Evolutionary conservation across 768 basidiomycete genomes (phyloP).

Genomic region (Dioszegia crocea): DNA sequence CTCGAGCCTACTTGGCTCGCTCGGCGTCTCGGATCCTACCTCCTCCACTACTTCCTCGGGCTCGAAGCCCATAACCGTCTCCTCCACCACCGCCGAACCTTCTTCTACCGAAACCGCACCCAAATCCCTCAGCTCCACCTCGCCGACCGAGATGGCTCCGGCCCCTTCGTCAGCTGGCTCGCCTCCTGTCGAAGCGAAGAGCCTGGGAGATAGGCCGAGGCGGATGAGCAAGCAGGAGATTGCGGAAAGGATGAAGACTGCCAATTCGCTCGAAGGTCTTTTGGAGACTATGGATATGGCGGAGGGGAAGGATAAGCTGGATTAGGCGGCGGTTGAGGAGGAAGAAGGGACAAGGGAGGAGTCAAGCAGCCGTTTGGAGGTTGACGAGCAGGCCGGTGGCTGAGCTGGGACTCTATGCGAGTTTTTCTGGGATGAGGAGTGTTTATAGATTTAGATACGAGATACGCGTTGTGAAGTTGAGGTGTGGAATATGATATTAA

Average conservation of each 20-base stretch:
- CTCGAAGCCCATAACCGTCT: background rate
- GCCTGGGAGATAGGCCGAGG: background rate
- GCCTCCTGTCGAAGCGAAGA: no score
- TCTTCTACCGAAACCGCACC: background rate
- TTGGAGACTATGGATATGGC: slow-evolving; percentile 10
- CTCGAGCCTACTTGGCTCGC: no score
- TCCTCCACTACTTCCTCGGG: background rate
- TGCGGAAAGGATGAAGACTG: slow-evolving; percentile 4
- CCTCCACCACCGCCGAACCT: background rate
- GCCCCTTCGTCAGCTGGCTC: no score
- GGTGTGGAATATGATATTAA: no score
- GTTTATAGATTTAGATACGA: no score
- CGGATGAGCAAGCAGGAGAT: slow-evolving; percentile 18
- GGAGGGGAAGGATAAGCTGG: slow-evolving; percentile 26
- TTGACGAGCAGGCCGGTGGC: no score
- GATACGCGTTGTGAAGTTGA: no score
- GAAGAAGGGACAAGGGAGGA: no score
- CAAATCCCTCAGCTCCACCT: background rate
- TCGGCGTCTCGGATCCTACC: background rate
- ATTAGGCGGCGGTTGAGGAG: background rate
- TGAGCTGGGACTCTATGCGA: no score
- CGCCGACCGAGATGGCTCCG: no score
- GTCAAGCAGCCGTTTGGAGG: no score
- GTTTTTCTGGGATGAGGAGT: no score
- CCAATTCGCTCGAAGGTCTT: slow-evolving; percentile 5